Evolutionary conservation across 495 filamentous ascomycete species (phyloP).

Genomic region (Penicillium macrosclerotiorum): DNA sequence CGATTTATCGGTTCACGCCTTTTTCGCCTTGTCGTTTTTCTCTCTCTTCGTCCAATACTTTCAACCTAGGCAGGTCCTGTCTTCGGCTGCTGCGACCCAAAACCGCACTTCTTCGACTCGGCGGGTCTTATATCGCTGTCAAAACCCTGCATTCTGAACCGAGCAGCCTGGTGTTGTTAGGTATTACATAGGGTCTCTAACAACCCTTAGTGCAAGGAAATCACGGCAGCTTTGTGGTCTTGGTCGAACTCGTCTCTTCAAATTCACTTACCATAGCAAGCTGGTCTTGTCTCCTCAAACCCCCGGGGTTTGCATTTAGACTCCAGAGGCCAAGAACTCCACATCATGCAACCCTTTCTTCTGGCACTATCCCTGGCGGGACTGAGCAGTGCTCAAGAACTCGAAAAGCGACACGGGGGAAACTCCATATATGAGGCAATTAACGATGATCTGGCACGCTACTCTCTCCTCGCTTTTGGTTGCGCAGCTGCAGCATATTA

Average conservation of each 20-base stretch:
- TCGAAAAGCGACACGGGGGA: slow-evolving; percentile 29
- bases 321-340: not conserved
- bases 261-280: slow-evolving; percentile 13
- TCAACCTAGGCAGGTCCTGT: slow-evolving; percentile 24
- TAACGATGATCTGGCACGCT: slow-evolving; percentile 40
- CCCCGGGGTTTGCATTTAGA: not conserved
- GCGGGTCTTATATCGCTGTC: not conserved
- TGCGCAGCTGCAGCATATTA: slow-evolving; percentile 49
- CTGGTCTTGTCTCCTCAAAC: slow-evolving; percentile 24
- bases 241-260: too few species aligned
- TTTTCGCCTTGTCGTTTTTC: slow-evolving; percentile 1
- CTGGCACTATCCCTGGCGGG: slow-evolving; percentile 28
- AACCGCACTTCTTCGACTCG: slow-evolving; percentile 1
- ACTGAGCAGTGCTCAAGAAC: slow-evolving; percentile 25
- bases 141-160: not conserved
- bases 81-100: slow-evolving; percentile 11
- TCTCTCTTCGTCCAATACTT: slow-evolving; percentile 5
- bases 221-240: too few species aligned
- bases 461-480: slow-evolving; percentile 47
- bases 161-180: too few species aligned
- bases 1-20: slow-evolving; percentile 7
- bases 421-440: slow-evolving; percentile 27
- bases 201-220: too few species aligned
- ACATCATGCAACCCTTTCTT: slow-evolving; percentile 14
- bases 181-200: too few species aligned